These are phyloP conservation scores for Auricularia cornea DNA, from an alignment of 768 basidiomycete species.

Conservation along the genomic window DNA sequence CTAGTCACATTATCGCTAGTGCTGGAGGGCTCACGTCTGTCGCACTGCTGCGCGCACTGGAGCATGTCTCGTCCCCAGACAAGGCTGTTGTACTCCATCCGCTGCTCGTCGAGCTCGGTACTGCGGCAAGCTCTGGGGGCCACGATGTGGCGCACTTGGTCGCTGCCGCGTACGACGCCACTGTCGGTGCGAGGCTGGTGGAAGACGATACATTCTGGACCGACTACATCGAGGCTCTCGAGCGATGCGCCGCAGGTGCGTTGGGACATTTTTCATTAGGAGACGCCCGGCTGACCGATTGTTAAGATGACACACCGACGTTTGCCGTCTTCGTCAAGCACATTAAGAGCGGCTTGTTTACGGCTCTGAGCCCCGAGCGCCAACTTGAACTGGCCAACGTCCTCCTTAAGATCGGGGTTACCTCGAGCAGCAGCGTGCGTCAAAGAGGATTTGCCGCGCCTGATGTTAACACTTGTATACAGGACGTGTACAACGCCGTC, in stretches of 20 bases:
- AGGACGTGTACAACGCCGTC: conserved; percentile 33
- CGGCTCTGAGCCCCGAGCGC: conserved; percentile 40
- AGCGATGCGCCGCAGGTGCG: conserved; percentile 22
- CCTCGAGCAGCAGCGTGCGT: conserved; percentile 28
- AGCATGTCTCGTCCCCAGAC: conserved; percentile 38
- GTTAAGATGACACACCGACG: background rate
- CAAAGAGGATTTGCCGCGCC: too few species aligned
- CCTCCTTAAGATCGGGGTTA: conserved; percentile 45
- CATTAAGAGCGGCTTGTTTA: conserved; percentile 51
- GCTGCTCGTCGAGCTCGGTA: conserved; percentile 32
- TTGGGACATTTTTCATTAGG: too few species aligned
- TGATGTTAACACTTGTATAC: background rate
- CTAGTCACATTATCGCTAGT: conserved; percentile 69
- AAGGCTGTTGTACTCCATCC: conserved; percentile 53
- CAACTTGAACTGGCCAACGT: conserved; percentile 47
- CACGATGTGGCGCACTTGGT: conserved; percentile 11
- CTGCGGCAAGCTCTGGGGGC: conserved; percentile 10
- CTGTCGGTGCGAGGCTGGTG: conserved; percentile 37
- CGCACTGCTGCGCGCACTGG: conserved; percentile 42
- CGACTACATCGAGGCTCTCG: background rate
- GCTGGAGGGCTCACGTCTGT: conserved; percentile 39
- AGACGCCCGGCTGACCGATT: background rate
- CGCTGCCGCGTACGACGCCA: conserved; percentile 37
- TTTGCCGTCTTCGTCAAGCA: conserved; percentile 26
- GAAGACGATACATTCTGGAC: background rate